Evolutionary conservation across 805 yeast genomes (phyloP).

Genomic region (Soucietia sequanensis): DNA sequence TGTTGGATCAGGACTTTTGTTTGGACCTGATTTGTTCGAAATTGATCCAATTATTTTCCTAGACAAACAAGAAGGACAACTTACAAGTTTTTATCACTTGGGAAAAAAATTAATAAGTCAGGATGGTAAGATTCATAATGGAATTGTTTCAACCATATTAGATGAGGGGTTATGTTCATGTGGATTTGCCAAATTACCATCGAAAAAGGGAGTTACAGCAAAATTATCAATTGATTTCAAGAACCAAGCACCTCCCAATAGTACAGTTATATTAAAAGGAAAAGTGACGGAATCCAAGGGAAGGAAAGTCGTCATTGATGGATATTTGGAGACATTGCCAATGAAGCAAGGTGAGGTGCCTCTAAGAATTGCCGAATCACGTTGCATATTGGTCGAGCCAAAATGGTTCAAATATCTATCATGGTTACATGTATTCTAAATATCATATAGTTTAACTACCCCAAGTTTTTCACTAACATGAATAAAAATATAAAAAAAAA

Average conservation of each 20-base stretch:
- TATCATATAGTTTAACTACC: no score
- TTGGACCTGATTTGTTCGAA: constrained; percentile 65
- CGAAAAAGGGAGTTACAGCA: constrained; percentile 87
- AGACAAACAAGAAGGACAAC: constrained; percentile 48
- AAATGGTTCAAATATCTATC: constrained; percentile 75
- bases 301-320: constrained; percentile 77
- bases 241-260: constrained; percentile 59
- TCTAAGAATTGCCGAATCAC: constrained; percentile 54
- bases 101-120: constrained; percentile 66
- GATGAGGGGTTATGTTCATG: constrained; percentile 86
- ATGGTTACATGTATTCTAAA: constrained; percentile 29
- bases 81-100: constrained; percentile 67
- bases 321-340: constrained; percentile 56
- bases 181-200: constrained; percentile 81
- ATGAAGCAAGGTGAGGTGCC: constrained; percentile 23
- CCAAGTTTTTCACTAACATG: no score
- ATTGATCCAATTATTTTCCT: constrained; percentile 73
- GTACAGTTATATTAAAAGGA: constrained; percentile 66
- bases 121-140: constrained; percentile 77
- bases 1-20: constrained; percentile 69
- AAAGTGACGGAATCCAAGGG: constrained; percentile 67
- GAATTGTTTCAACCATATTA: constrained; percentile 70
- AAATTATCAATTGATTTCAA: constrained; percentile 63
- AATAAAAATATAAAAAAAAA: no score
- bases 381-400: constrained; percentile 79